These are phyloP conservation scores for Populus tomentosa DNA, from an alignment of 441 rosid species.

Conservation along the genomic window DNA sequence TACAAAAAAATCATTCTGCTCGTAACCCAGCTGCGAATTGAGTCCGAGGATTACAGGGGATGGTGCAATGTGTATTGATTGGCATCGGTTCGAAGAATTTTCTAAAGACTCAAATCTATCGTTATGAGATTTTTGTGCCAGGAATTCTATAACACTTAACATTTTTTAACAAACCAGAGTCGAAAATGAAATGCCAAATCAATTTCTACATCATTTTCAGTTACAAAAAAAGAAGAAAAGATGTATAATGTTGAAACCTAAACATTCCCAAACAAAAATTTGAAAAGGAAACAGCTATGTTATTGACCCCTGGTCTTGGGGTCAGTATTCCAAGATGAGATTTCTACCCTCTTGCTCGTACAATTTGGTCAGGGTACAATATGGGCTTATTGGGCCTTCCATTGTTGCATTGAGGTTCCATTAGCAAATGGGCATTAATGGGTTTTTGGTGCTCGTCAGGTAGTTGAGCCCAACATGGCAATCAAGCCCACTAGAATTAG, in stretches of 20 bases:
- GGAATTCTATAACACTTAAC: background rate
- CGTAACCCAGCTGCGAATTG: background rate
- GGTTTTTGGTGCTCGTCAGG: background rate
- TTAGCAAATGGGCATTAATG: background rate
- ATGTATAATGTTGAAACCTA: background rate
- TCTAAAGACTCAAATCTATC: background rate
- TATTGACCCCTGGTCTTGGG: background rate
- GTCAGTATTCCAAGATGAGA: background rate
- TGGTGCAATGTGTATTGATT: background rate
- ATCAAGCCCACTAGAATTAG: conserved; percentile 12
- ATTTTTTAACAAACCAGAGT: background rate
- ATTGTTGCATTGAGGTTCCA: background rate
- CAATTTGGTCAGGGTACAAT: background rate
- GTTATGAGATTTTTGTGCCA: background rate
- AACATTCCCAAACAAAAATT: background rate
- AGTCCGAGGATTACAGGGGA: background rate
- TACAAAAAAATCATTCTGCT: background rate
- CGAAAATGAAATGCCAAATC: background rate
- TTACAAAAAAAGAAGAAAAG: background rate
- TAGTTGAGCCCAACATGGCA: background rate
- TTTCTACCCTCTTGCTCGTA: background rate
- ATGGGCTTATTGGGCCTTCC: background rate
- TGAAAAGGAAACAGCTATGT: background rate
- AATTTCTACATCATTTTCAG: background rate
- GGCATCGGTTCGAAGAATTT: background rate